A percentile compares a stretch with the other conserved stretches of the same genome.
These are phyloP conservation scores for Quercus cerris DNA, from an alignment of 306 rosid genomes.

Conservation along the genomic window DNA sequence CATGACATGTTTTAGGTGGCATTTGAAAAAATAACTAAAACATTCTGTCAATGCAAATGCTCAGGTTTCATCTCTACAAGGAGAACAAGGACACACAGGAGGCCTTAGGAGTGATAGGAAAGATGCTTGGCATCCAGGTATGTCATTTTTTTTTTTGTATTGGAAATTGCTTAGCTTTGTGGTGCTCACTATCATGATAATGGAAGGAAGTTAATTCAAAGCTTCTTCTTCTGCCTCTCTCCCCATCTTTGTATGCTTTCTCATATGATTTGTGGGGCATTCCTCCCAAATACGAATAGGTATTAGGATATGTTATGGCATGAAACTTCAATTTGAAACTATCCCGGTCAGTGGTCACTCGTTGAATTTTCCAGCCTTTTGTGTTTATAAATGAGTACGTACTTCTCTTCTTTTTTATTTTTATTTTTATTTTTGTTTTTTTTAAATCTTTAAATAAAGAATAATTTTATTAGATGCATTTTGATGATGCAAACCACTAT, in stretches of 20 bases:
- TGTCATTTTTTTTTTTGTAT: slow-evolving; percentile 10
- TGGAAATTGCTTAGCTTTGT: neutral
- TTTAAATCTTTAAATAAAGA: too few relatives aligned
- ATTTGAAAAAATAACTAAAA: slow-evolving; percentile 12
- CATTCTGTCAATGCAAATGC: slow-evolving; percentile 15
- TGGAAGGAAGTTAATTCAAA: neutral
- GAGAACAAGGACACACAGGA: slow-evolving; percentile 98
- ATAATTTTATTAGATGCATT: too few relatives aligned
- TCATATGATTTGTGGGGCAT: neutral
- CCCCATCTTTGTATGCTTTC: neutral
- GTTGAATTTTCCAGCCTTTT: neutral
- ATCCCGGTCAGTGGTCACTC: neutral
- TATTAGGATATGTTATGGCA: neutral
- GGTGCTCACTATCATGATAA: neutral
- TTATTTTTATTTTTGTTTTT: too few relatives aligned
- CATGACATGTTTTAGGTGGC: slow-evolving; percentile 15
- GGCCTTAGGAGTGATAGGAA: slow-evolving; percentile 77
- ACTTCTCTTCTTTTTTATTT: too few relatives aligned
- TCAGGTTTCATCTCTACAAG: slow-evolving; percentile 88
- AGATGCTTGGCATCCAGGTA: slow-evolving; percentile 93
- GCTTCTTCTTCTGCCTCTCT: neutral
- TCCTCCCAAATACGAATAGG: neutral
- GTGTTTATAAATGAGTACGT: too few relatives aligned
- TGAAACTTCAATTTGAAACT: neutral
- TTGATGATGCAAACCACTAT: too few relatives aligned